Base-by-base conservation (phyloP, 2,329 filamentous ascomycete species). In the Penicillium glabrum region DNA sequence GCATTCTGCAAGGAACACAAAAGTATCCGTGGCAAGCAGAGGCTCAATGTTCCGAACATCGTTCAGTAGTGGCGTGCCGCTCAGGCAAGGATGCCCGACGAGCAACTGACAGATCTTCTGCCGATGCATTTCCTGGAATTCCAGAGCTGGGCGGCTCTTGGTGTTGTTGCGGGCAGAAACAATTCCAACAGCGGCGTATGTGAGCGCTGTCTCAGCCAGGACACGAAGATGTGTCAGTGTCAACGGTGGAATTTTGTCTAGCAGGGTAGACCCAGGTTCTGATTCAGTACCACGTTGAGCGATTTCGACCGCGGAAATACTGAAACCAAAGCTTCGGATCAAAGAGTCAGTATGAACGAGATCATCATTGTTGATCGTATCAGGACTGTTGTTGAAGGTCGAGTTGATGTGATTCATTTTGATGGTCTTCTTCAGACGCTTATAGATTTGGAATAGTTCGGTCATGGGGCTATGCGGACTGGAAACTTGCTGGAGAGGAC, bases 291-390 rank as follows among this genome's bases (percentile, higher is more conserved):
- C 95, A 65, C 95, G 89, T 72, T 97, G 92, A 61, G 93, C 88
- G 62, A 98, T 96, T 75, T 99, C 95, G 4, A 90, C 87, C 0
- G 92, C 87, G 9, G 92, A 88, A 57, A 99, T 92, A 0, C 93
- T 93, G 70, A 87, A 91, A 2, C 91, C 93, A 14, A 97, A 86
- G 58, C 67, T 77, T 56, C 71, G 72, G 53, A 77, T 73, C 48
- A 79, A 57, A 5, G 71, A 72, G 59, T 76, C 75, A 1, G 78
- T 78, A 57, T 80, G 72, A 1, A 80, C 77, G 56, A 82, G 66
- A 45, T 84, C 82, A 44, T 83, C 80, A 10, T 68, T 69, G 19
- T 66, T 67, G 6, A 74, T 67, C 4, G 74, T 68, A 10, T 76
- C 74, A 14, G 77, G 69, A 2, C 72, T 72, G 50, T 80, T 78